These are phyloP conservation scores for Boletus edulis DNA, from an alignment of 768 basidiomycete species.

Conservation along the genomic window DNA sequence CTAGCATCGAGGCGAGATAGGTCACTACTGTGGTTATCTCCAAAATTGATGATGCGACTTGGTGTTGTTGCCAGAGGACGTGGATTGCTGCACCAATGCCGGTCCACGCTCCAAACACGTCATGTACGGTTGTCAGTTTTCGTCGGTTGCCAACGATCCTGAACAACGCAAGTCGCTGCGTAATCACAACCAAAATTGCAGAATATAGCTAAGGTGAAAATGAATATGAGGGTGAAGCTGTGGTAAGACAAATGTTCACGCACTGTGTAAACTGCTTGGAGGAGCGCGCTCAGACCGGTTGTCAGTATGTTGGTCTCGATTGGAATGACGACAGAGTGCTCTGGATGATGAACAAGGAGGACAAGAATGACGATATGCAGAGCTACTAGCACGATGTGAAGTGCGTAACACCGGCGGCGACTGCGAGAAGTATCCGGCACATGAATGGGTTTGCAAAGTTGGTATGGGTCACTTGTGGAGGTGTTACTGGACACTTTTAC, in stretches of 20 bases:
- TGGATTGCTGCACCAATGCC: background rate
- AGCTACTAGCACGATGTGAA: background rate
- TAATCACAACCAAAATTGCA: background rate
- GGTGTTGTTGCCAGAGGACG: background rate
- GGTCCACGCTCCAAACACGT: background rate
- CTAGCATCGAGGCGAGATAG: background rate
- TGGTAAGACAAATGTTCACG: background rate
- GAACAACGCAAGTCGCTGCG: background rate
- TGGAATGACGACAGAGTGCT: background rate
- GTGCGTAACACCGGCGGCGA: background rate
- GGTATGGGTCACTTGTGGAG: background rate
- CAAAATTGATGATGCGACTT: background rate
- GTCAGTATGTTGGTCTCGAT: background rate
- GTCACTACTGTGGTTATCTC: background rate
- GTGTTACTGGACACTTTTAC: background rate
- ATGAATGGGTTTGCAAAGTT: background rate
- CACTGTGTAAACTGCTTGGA: background rate
- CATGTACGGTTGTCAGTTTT: background rate
- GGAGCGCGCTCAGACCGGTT: background rate
- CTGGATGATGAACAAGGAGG: background rate
- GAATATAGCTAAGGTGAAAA: background rate
- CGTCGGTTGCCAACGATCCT: background rate
- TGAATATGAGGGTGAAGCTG: background rate
- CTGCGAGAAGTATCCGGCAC: background rate
- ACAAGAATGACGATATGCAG: background rate